Evolutionary conservation across 108 stramenopile species (phyloP), one percentile per base, ranked within the genome.

Genomic region (Fragilaria radians): DNA sequence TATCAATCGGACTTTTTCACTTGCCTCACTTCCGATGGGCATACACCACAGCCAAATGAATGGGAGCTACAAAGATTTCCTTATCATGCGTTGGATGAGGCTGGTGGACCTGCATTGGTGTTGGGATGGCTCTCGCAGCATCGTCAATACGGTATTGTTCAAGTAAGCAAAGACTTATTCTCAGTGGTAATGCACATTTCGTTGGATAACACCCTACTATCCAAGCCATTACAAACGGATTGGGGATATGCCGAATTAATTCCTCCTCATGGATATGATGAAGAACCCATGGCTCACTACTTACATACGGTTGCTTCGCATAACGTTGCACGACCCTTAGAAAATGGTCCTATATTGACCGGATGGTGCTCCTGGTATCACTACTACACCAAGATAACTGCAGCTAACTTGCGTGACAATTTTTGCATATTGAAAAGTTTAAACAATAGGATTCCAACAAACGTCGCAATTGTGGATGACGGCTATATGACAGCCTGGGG

Each of bases 331-430:
- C 55, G 70, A 22, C 86, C 89, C 5, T 66, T 89, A 60, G 78
- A 84, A 29, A 83, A 89, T 66, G 80, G 80, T 5, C 56, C 72
- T 28, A 62, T 91, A 19, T 69, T 90, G 26, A 80, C 78, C 5
- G 93, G 95, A 32, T 96, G 95, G 95, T 96, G 95, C 62, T 78
- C 76, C 46, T 96, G 95, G 95, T 96, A 96, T 59, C 89, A 93
- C 68, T 94, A 89, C 57, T 96, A 94, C 54, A 82, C 86, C 50
- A 70, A 92, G 52, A 96, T 96, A 53, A 72, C 86, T 32, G 87
- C 83, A 47, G 73, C 64, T 26, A 78, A 67, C n/a, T 56, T 96
- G 34, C 49, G 77, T 18, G 62, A 71, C 30, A 96, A 96, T 72
- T 86, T 89, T 65, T 57, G 61, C 18, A 74, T 70, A 29, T 62